Evolutionary conservation across 2,329 filamentous ascomycete genomes (phyloP).

Genomic region (Colletotrichum liriopes): DNA sequence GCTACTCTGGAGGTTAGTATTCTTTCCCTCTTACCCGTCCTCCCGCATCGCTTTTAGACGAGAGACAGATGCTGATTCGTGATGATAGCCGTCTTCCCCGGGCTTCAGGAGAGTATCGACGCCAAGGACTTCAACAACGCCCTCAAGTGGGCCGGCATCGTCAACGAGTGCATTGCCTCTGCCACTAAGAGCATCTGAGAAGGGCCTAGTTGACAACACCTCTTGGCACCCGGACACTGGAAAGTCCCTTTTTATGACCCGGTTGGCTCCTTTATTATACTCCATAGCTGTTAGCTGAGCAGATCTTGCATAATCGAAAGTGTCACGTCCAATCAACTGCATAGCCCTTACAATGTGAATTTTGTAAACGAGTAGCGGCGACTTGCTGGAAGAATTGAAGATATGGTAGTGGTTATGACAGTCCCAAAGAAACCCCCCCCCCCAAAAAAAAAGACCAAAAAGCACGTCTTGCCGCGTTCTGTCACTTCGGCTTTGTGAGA

Average conservation of each 20-base stretch:
- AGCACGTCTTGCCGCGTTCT: too few species aligned
- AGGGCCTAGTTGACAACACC: not conserved
- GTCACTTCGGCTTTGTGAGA: too few species aligned
- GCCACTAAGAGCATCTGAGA: conserved; percentile 57
- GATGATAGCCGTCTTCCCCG: conserved; percentile 71
- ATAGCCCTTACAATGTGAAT: not conserved
- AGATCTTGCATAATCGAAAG: not conserved
- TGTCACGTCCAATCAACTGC: not conserved
- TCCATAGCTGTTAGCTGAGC: too few species aligned
- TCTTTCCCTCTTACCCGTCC: not conserved
- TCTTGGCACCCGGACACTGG: not conserved
- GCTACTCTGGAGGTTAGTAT: conserved; percentile 82
- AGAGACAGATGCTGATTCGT: conserved; percentile 36
- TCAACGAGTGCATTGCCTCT: conserved; percentile 64
- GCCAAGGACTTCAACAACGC: conserved; percentile 71
- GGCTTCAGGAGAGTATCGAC: conserved; percentile 75
- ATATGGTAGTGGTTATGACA: too few species aligned
- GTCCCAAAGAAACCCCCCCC: too few species aligned
- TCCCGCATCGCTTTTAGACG: conserved; percentile 23
- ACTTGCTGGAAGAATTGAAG: not conserved
- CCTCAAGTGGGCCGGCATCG: conserved; percentile 72
- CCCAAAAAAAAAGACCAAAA: too few species aligned
- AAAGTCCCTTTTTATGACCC: not conserved
- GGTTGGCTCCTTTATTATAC: not conserved
- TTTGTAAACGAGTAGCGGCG: not conserved